Evolutionary conservation across 2,329 filamentous ascomycete genomes (phyloP).

Genomic region (Calonectria pauciramosa): DNA sequence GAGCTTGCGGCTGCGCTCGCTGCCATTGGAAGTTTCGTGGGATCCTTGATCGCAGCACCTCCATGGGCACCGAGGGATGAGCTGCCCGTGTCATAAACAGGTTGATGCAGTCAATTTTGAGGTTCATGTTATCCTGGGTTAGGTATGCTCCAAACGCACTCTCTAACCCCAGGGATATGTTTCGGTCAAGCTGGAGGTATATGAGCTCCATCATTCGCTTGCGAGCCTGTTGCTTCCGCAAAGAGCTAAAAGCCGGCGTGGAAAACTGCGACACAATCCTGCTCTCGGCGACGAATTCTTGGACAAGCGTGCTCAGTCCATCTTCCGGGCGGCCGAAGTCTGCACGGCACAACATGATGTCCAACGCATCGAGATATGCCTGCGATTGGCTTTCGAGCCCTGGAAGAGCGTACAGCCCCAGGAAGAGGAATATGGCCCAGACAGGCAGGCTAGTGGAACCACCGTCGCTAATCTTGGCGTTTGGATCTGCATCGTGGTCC

Average conservation of each 20-base stretch:
- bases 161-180: not conserved
- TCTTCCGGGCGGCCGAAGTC: not conserved
- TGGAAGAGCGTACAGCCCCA: not conserved
- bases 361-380: not conserved
- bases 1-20: not conserved
- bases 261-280: not conserved
- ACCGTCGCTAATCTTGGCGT: not conserved
- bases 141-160: not conserved
- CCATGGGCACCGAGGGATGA: conserved; percentile 1
- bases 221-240: conserved; percentile 10
- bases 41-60: not conserved
- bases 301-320: not conserved
- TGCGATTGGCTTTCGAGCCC: not conserved
- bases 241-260: not conserved
- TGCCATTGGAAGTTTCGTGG: not conserved
- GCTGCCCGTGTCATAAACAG: not conserved
- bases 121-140: not conserved
- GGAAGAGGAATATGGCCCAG: conserved; percentile 1
- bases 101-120: not conserved
- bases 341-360: not conserved
- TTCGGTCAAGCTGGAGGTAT: not conserved
- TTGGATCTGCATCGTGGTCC: not conserved
- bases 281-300: not conserved
- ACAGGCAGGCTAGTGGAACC: not conserved
- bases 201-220: conserved; percentile 16